Base-by-base conservation (phyloP, 305 asterid species). In the Fraxinus baroniana region DNA sequence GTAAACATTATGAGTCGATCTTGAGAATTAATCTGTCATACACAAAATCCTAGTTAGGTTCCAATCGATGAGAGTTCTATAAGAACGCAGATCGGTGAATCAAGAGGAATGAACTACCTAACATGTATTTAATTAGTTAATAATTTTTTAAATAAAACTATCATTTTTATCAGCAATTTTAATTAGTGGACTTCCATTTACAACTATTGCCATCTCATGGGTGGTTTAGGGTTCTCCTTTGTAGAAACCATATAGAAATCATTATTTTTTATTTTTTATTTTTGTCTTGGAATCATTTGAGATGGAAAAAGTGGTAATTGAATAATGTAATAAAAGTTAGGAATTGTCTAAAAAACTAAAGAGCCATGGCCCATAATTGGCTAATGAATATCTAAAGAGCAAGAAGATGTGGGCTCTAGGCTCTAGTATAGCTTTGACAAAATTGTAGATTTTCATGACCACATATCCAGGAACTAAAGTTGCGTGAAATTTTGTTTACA, bases 371-470 rank as follows among this genome's bases (percentile, higher is more conserved):
- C 86, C 90, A 84, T 81, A 81, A 82, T 39, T 83, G 71, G 84
- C 39, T 80, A 80, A 85, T 87, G 87, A 88, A 83, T 83, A 83
- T 85, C 36, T 86, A 86, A 86, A 85, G 82, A 72, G 79, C 81
- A 77, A 78, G 76, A 80, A 77, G 74, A 78, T n/a, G 62, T 78
- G 84, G 35, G 35, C 35, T 32, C 35, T 32, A 32, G 83, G 74
- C 81, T 86, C 88, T 85, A 86, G 83, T 79, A 30, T 76, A 74
- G 81, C 86, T 88, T 89, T 87, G 82, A 82, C 83, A 81, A 87
- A 76, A 76, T 85, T 84, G 86, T 84, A 84, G 26, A 77, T 46
- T 76, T 79, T 77, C 83, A 81, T 85, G 86, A 84, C 87, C 84
- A 81, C 78, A 83, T 68, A 41, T 81, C 73, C 72, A 71, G 44